Percentiles rank a stretch among this genome's conserved stretches.
Evolutionary conservation across 2,329 filamentous ascomycete genomes (phyloP).

Genomic region (Ophiobolus disseminans): DNA sequence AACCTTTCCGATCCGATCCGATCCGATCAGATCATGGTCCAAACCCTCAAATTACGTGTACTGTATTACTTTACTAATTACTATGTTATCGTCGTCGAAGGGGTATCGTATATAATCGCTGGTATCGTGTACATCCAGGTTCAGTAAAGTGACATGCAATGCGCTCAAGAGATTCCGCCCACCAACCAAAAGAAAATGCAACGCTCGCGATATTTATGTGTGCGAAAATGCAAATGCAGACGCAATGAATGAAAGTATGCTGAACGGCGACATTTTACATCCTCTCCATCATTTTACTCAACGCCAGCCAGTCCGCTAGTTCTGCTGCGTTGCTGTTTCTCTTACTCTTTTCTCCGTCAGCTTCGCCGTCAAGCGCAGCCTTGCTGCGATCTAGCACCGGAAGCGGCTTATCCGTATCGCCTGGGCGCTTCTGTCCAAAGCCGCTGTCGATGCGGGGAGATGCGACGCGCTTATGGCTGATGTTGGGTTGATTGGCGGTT

Average conservation of each 20-base stretch:
- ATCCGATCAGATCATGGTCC: too few relatives aligned
- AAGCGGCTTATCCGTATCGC: constrained; percentile 9
- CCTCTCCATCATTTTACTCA: constrained; percentile 21
- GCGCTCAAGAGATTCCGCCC: neutral
- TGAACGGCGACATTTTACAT: constrained; percentile 1
- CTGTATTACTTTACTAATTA: neutral
- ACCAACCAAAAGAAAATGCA: neutral
- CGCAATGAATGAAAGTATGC: neutral
- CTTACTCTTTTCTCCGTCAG: constrained; percentile 5
- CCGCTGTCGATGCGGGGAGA: constrained; percentile 22
- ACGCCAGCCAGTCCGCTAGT: constrained; percentile 19
- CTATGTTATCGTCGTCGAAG: neutral
- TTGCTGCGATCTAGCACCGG: constrained; percentile 17
- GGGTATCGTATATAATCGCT: constrained; percentile 2
- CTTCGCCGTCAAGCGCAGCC: constrained; percentile 6
- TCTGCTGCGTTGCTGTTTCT: constrained; percentile 6
- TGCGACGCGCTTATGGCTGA: constrained; percentile 1
- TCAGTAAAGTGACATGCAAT: neutral
- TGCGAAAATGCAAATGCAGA: neutral
- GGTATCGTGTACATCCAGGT: neutral
- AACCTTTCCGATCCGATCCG: too few relatives aligned
- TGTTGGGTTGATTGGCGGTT: neutral
- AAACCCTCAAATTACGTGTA: too few relatives aligned
- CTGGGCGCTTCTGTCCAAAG: constrained; percentile 9
- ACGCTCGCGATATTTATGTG: neutral